Conservation (phyloP, 495 filamentous ascomycete species). For the Penicillium diatomitis region DNA sequence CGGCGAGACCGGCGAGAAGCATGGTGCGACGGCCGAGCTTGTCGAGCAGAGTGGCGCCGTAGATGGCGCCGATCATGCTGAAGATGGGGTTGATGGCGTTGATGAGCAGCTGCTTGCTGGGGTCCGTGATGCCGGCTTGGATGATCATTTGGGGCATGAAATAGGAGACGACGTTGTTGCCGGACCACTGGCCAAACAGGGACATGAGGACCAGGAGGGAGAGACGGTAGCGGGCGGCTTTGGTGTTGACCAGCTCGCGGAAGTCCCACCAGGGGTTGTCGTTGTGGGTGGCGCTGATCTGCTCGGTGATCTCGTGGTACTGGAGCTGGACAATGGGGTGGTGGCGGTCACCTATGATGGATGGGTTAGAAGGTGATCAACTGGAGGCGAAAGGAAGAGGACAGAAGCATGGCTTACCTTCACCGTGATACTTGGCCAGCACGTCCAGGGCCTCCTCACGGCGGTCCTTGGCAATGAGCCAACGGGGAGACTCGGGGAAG, state of each 20-base stretch:
- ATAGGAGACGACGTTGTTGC: neutral
- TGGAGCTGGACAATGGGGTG: neutral
- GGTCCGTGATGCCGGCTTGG: conserved; percentile 33
- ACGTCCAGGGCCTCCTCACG: conserved; percentile 42
- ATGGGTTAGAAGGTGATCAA: neutral
- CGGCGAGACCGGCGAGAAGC: neutral
- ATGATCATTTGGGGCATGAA: conserved; percentile 41
- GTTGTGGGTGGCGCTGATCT: neutral
- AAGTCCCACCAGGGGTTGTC: conserved; percentile 1
- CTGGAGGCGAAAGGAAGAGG: neutral
- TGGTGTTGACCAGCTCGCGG: neutral
- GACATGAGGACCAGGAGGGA: neutral
- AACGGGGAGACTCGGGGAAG: conserved; percentile 37
- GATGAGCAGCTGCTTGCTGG: conserved; percentile 16
- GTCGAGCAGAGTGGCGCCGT: neutral
- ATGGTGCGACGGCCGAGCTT: neutral
- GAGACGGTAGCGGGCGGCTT: neutral
- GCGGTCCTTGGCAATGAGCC: conserved; percentile 39
- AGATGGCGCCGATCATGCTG: neutral
- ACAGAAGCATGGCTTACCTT: neutral
- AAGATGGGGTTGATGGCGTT: conserved; percentile 32
- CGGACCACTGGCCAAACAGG: conserved; percentile 10
- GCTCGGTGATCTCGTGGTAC: neutral
- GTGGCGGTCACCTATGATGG: neutral
- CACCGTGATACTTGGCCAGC: conserved; percentile 42